Conservation (phyloP, 2,329 filamentous ascomycete species). For the Botrytis fabae region DNA sequence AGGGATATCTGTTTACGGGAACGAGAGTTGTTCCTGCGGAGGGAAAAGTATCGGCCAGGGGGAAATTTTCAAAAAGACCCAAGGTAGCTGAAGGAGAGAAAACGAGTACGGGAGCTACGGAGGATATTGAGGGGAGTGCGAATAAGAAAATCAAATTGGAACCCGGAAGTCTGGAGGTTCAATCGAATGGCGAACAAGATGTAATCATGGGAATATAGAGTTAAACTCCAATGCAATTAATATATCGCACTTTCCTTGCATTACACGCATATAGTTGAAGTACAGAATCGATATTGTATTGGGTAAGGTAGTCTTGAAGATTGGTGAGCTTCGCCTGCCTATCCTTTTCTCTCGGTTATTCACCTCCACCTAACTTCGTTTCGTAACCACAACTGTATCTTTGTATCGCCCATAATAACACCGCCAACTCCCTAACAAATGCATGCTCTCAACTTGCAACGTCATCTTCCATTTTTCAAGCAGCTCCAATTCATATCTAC, state of each 20-base stretch:
- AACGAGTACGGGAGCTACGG: conserved; percentile 8
- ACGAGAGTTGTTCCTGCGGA: conserved; percentile 78
- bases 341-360: not conserved
- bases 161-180: not conserved
- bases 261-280: not conserved
- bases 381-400: not conserved
- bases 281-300: conserved; percentile 1
- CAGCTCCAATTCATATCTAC: not conserved
- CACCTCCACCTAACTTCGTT: not conserved
- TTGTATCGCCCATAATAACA: conserved; percentile 11
- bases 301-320: not conserved
- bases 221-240: conserved; percentile 2
- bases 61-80: conserved; percentile 55
- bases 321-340: not conserved
- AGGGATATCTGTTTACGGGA: conserved; percentile 87
- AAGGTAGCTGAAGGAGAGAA: conserved; percentile 24
- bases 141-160: conserved; percentile 25
- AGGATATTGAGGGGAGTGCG: conserved; percentile 2
- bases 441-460: not conserved
- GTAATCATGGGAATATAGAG: conserved; percentile 18
- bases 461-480: not conserved
- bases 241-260: not conserved
- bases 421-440: conserved; percentile 18
- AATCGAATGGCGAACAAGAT: conserved; percentile 22
- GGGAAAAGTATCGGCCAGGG: conserved; percentile 78